Evolutionary conservation across 2,329 filamentous ascomycete genomes (phyloP).

Genomic region (Tolypocladium tropicale): DNA sequence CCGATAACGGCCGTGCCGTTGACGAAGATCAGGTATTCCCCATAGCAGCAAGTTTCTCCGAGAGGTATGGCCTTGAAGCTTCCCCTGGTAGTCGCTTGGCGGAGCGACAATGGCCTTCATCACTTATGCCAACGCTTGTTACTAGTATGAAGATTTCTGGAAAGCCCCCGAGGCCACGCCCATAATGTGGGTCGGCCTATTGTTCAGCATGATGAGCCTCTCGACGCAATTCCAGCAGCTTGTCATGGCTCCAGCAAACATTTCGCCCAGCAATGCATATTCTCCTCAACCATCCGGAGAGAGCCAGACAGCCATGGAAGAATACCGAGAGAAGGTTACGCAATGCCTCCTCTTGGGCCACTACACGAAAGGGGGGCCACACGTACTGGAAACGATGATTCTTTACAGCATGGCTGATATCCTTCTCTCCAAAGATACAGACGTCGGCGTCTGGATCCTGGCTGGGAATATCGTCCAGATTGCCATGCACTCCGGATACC

Average conservation of each 20-base stretch:
- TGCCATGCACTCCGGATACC: not conserved
- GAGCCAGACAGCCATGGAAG: not conserved
- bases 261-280: not conserved
- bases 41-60: not conserved
- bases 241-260: not conserved
- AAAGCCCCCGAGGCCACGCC: not conserved
- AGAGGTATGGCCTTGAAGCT: not conserved
- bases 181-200: not conserved
- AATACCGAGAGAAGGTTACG: not conserved
- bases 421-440: not conserved
- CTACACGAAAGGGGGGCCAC: not conserved
- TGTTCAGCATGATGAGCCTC: not conserved
- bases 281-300: not conserved
- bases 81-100: not conserved
- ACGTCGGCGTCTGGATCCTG: not conserved
- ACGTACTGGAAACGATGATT: not conserved
- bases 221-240: not conserved
- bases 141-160: not conserved
- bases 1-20: not conserved
- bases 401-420: not conserved
- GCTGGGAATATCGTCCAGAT: not conserved
- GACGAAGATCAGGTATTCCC: not conserved
- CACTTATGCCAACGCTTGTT: not conserved
- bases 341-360: not conserved
- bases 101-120: not conserved